Evolutionary conservation across 2,329 filamentous ascomycete genomes (phyloP).

Genomic region (Mollisiaceae sp.): DNA sequence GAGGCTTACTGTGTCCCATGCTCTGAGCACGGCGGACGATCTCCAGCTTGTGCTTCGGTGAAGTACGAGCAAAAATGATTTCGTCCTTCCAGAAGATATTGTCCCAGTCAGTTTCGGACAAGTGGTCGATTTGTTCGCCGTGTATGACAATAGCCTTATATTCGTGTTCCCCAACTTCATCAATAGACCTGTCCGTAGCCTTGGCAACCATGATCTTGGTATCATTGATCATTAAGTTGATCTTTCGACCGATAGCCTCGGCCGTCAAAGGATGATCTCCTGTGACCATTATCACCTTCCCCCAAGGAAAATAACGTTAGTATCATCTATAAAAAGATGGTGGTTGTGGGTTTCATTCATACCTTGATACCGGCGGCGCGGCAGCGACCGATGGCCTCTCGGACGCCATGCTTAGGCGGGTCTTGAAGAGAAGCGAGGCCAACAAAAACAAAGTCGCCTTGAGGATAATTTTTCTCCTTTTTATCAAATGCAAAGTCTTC

Average conservation of each 20-base stretch:
- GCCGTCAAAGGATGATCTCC: slow-evolving; percentile 73
- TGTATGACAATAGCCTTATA: slow-evolving; percentile 23
- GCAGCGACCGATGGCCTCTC: slow-evolving; percentile 62
- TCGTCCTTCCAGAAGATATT: slow-evolving; percentile 56
- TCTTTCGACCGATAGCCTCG: slow-evolving; percentile 68
- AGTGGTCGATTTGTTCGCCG: slow-evolving; percentile 31
- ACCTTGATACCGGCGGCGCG: slow-evolving; percentile 60
- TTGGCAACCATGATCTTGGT: slow-evolving; percentile 41
- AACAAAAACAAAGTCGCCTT: slow-evolving; percentile 52
- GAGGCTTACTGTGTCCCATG: slow-evolving; percentile 34
- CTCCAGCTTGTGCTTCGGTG: slow-evolving; percentile 49
- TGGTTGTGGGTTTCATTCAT: too few relatives aligned
- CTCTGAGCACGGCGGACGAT: slow-evolving; percentile 48
- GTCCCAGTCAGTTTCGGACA: slow-evolving; percentile 49
- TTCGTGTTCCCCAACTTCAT: slow-evolving; percentile 38
- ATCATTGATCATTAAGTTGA: slow-evolving; percentile 52
- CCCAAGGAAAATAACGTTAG: too few relatives aligned
- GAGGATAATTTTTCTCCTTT: slow-evolving; percentile 49
- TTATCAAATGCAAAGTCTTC: slow-evolving; percentile 56
- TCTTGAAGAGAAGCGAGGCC: slow-evolving; percentile 59
- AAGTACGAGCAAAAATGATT: slow-evolving; percentile 51
- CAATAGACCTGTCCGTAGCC: slow-evolving; percentile 34
- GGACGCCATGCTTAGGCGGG: slow-evolving; percentile 71
- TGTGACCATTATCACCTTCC: slow-evolving; percentile 69
- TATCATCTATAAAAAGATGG: too few relatives aligned